Percentiles rank a stretch among this genome's conserved stretches.
phyloP scores from a whole-genome alignment of 768 basidiomycete genomes.

The Suillus weaverae region DNA sequence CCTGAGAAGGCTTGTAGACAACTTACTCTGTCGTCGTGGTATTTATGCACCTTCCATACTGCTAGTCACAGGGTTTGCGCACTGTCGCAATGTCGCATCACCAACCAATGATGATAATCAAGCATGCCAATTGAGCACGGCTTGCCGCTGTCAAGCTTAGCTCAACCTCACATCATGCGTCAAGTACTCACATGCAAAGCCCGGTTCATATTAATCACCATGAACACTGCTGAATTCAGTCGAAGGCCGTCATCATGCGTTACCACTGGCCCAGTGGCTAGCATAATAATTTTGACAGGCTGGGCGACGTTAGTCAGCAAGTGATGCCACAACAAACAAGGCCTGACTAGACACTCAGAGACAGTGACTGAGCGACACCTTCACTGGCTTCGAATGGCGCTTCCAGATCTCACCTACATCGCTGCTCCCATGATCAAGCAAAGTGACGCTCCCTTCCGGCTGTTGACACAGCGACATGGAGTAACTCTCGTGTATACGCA shows the following conservation, averaged over 20 bases:
- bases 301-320: neutral
- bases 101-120: neutral
- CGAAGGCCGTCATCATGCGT: neutral
- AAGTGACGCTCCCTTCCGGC: constrained; percentile 73
- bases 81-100: neutral
- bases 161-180: neutral
- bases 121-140: neutral
- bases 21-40: neutral
- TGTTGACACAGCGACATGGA: constrained; percentile 59
- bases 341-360: too few species aligned
- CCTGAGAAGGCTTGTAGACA: neutral
- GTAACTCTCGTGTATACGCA: constrained; percentile 74
- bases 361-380: neutral
- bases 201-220: neutral
- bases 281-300: too few species aligned
- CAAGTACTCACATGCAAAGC: neutral
- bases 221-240: neutral
- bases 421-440: constrained; percentile 81
- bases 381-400: neutral
- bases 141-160: neutral
- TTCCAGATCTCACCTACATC: constrained; percentile 39
- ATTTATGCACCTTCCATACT: too few species aligned
- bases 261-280: too few species aligned
- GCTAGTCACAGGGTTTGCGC: too few species aligned
- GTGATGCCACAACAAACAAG: neutral